These are phyloP conservation scores for Saxophila tyrrhenica DNA, from an alignment of 495 filamentous ascomycete genomes.

Conservation along the genomic window DNA sequence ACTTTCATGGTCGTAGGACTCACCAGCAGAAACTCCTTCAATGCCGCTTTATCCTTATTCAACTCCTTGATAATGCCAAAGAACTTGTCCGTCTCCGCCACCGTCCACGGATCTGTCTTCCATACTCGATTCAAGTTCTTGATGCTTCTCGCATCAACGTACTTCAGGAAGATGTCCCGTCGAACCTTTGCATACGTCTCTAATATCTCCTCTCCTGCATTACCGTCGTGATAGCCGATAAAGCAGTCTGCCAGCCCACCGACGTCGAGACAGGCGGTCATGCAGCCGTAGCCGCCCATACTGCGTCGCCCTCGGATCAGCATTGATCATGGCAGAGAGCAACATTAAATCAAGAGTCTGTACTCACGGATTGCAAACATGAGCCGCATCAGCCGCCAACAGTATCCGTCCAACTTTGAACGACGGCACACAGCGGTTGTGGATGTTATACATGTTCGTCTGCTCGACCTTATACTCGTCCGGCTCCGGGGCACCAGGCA, in stretches of 20 bases:
- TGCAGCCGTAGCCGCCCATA: slow-evolving; percentile 3
- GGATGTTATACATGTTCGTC: slow-evolving; percentile 12
- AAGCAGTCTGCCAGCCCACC: slow-evolving; percentile 17
- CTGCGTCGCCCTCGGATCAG: background rate
- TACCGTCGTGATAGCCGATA: slow-evolving; percentile 10
- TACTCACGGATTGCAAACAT: slow-evolving; percentile 3
- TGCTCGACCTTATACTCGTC: slow-evolving; percentile 12
- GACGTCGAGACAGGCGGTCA: slow-evolving; percentile 13
- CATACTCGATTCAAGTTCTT: slow-evolving; percentile 14
- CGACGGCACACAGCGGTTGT: slow-evolving; percentile 10
- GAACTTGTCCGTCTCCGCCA: slow-evolving; percentile 14
- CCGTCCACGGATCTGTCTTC: slow-evolving; percentile 16
- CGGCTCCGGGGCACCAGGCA: slow-evolving; percentile 13
- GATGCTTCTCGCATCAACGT: slow-evolving; percentile 16
- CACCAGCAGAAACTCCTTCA: slow-evolving; percentile 13
- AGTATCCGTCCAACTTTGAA: slow-evolving; percentile 15
- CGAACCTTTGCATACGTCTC: slow-evolving; percentile 19
- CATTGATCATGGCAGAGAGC: background rate
- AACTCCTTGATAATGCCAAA: slow-evolving; percentile 13
- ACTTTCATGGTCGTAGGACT: background rate
- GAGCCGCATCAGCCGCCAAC: slow-evolving; percentile 16
- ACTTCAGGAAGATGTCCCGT: slow-evolving; percentile 18
- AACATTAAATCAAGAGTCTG: background rate
- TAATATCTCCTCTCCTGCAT: slow-evolving; percentile 11
- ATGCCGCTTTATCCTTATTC: slow-evolving; percentile 10